Conservation (phyloP, 192 early-diverging fungal genomes). For the Backusella parvicylindrica region DNA sequence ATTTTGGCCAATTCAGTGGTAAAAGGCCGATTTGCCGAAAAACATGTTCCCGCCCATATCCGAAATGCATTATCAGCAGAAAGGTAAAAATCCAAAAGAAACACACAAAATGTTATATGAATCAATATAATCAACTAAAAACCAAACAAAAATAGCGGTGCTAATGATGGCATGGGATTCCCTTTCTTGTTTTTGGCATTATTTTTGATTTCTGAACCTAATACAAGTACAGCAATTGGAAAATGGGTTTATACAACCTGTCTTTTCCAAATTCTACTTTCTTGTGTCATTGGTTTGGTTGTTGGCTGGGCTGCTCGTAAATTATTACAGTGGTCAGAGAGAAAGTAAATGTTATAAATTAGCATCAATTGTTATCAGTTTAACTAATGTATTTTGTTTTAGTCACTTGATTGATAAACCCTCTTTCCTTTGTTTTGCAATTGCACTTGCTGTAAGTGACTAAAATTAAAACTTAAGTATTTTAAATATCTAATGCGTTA, state of each 20-base stretch:
- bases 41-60: slow-evolving; percentile 74
- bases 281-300: slow-evolving; percentile 63
- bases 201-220: slow-evolving; percentile 56
- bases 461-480: background rate
- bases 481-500: background rate
- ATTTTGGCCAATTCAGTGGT: slow-evolving; percentile 89
- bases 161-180: slow-evolving; percentile 83
- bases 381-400: background rate
- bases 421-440: slow-evolving; percentile 78
- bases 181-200: slow-evolving; percentile 79
- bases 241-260: slow-evolving; percentile 75
- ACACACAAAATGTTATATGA: background rate
- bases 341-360: slow-evolving; percentile 30
- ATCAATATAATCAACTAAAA: background rate
- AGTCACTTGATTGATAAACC: slow-evolving; percentile 84
- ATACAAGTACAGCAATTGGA: slow-evolving; percentile 59
- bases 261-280: slow-evolving; percentile 75
- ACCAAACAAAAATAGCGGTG: slow-evolving; percentile 54
- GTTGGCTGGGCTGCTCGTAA: slow-evolving; percentile 68
- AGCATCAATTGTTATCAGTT: background rate
- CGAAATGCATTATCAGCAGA: slow-evolving; percentile 75
- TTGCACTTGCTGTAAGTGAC: slow-evolving; percentile 66
- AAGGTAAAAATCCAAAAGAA: slow-evolving; percentile 32
- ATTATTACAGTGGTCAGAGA: slow-evolving; percentile 63
- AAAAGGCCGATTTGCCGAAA: slow-evolving; percentile 90